phyloP scores from a whole-genome alignment of 371 early-diverging fungal genomes.

The Mortierella sp. region DNA sequence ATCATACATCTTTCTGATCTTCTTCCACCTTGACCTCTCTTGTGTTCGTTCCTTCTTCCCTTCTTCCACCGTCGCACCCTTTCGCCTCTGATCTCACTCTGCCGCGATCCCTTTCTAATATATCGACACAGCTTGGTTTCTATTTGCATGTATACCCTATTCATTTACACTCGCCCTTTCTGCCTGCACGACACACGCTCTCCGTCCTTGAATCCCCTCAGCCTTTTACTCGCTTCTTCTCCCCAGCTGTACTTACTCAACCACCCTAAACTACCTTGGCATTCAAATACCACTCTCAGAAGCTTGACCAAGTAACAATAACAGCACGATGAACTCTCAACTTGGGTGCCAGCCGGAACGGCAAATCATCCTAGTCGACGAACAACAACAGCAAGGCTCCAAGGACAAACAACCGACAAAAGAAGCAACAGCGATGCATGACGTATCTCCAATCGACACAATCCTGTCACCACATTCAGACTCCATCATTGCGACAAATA shows the following conservation, averaged over 20 bases:
- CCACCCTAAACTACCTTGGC: not conserved
- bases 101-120: not conserved
- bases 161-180: not conserved
- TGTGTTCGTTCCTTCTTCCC: not conserved
- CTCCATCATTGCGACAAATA: not conserved
- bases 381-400: not conserved
- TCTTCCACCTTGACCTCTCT: not conserved
- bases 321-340: not conserved
- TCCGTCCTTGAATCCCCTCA: not conserved
- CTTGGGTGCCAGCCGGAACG: not conserved
- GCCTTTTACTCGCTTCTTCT: not conserved
- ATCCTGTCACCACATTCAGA: not conserved
- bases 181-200: not conserved
- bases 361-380: not conserved
- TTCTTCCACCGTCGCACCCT: not conserved
- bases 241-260: too few relatives aligned
- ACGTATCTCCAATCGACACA: not conserved
- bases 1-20: not conserved
- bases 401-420: not conserved
- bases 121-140: not conserved
- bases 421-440: not conserved
- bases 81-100: not conserved
- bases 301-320: not conserved
- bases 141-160: not conserved
- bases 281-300: too few relatives aligned